Conservation (phyloP, 352 stramenopile genomes). For the Globisporangium alternatum region DNA sequence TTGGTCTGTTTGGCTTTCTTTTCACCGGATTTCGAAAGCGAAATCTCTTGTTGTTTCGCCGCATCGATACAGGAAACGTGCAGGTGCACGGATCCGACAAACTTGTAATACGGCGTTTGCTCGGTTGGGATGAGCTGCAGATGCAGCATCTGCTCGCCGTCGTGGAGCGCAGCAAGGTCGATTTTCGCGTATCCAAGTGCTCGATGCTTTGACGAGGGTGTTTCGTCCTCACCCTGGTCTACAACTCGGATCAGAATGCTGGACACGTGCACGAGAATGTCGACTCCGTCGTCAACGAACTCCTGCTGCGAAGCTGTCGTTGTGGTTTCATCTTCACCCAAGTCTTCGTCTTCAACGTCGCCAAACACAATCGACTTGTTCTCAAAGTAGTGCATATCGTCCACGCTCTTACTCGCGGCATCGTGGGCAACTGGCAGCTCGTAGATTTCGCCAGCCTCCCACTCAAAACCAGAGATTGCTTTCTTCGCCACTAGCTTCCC, state of each 20-base stretch:
- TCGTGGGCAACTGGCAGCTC: conserved; percentile 20
- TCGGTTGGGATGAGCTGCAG: conserved; percentile 40
- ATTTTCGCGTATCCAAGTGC: conserved; percentile 48
- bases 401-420: conserved; percentile 4
- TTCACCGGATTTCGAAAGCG: background rate
- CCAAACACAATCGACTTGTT: conserved; percentile 27
- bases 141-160: conserved; percentile 37
- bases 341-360: conserved; percentile 8
- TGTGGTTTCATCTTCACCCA: background rate
- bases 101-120: conserved; percentile 48
- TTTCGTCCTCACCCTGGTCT: conserved; percentile 22
- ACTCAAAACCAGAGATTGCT: conserved; percentile 12
- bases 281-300: conserved; percentile 18
- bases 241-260: conserved; percentile 55
- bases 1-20: background rate
- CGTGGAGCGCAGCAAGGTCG: conserved; percentile 37
- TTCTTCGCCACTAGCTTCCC: conserved; percentile 29
- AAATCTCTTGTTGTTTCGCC: conserved; percentile 6
- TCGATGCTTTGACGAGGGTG: background rate
- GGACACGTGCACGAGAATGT: conserved; percentile 29
- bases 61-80: conserved; percentile 26
- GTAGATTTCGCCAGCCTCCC: conserved; percentile 16
- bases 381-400: conserved; percentile 30
- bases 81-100: conserved; percentile 40
- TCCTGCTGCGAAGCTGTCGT: conserved; percentile 12